These are phyloP conservation scores for Tetrahymena thermophila DNA, from an alignment of 73 alveolate genomes.

Conservation along the genomic window DNA sequence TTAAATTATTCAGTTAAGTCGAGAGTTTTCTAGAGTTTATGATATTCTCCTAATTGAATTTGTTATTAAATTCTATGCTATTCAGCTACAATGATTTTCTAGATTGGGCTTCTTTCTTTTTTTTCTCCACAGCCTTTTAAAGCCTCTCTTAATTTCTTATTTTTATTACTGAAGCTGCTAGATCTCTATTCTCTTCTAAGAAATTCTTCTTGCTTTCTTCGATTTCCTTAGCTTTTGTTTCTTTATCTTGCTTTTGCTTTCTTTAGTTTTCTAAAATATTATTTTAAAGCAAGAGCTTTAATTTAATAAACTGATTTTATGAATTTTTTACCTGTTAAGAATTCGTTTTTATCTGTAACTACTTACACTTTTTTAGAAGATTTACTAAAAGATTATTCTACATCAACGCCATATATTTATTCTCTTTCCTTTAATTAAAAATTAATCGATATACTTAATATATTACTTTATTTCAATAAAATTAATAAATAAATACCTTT, in stretches of 20 bases:
- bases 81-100: not conserved
- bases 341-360: slow-evolving; percentile 42
- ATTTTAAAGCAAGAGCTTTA: not conserved
- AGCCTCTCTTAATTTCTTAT: not conserved
- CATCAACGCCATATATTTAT: not conserved
- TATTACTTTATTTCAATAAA: not conserved
- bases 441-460: too few species aligned
- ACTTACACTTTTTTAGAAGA: slow-evolving; percentile 3
- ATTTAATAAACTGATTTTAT: not conserved
- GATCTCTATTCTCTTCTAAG: slow-evolving; percentile 38
- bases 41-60: not conserved
- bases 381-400: not conserved
- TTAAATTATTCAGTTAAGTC: not conserved
- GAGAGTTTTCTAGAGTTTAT: not conserved
- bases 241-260: slow-evolving; percentile 28
- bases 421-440: slow-evolving; percentile 1
- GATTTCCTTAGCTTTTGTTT: slow-evolving; percentile 23
- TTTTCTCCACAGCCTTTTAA: not conserved
- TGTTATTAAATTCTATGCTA: not conserved
- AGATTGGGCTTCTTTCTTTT: not conserved
- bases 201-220: slow-evolving; percentile 25
- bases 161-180: slow-evolving; percentile 7
- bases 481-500: not conserved
- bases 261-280: slow-evolving; percentile 19
- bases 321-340: not conserved